phyloP scores from a whole-genome alignment of 1,139 yeast genomes.

The Debaryomyces sp. region DNA sequence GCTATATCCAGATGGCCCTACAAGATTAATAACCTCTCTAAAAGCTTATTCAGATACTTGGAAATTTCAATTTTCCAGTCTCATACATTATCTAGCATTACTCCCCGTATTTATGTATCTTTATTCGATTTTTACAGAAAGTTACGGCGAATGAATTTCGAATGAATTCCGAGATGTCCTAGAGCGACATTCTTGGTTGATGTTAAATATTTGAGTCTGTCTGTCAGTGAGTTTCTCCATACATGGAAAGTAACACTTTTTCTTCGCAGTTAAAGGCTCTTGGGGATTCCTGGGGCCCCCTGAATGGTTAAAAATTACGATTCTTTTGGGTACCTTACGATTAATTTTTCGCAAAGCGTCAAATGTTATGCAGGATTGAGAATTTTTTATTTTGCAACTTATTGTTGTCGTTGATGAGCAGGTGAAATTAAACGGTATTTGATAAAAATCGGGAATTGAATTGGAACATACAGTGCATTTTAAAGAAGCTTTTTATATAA shows the following conservation, averaged over 20 bases:
- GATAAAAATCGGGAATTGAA: background rate
- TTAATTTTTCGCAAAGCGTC: too few species aligned
- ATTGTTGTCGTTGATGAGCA: background rate
- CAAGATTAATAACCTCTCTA: too few species aligned
- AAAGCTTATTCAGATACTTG: too few species aligned
- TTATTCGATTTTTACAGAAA: background rate
- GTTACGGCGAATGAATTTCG: background rate
- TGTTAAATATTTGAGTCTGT: background rate
- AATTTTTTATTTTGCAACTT: background rate
- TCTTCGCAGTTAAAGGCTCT: background rate
- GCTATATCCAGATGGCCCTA: too few species aligned
- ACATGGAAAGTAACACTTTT: background rate
- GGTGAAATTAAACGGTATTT: background rate
- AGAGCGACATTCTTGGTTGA: background rate
- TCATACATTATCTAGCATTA: background rate
- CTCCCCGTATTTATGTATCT: background rate
- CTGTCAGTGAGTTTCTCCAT: background rate
- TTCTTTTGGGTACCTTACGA: too few species aligned
- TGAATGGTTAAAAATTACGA: background rate
- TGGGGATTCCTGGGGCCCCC: background rate
- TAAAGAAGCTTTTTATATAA: background rate
- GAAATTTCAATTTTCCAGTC: background rate
- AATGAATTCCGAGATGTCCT: too few species aligned
- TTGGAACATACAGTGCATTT: background rate
- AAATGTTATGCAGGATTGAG: background rate